Percentiles rank a stretch among this genome's conserved stretches.
Conservation (phyloP, 2,329 filamentous ascomycete genomes). For the Penicillium sp. region DNA sequence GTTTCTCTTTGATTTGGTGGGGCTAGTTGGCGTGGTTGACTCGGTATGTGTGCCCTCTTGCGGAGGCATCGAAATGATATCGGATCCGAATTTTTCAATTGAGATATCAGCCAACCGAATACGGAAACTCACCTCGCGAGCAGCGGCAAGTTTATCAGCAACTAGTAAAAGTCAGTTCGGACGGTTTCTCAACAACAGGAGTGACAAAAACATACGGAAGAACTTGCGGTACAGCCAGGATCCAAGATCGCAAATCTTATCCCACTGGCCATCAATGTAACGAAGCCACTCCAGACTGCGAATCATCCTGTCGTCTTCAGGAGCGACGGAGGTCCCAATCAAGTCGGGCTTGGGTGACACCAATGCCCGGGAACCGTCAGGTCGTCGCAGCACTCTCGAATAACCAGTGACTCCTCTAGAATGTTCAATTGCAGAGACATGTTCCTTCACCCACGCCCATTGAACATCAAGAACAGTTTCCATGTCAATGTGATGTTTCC, state of each 20-base stretch:
- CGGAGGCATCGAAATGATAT: constrained; percentile 29
- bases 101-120: constrained; percentile 53
- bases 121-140: constrained; percentile 53
- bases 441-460: constrained; percentile 47
- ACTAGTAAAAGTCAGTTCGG: constrained; percentile 24
- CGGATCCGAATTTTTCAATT: constrained; percentile 41
- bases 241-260: constrained; percentile 66
- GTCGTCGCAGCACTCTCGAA: constrained; percentile 52
- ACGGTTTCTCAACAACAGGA: constrained; percentile 13
- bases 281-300: constrained; percentile 82
- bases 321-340: constrained; percentile 61
- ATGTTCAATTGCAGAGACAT: constrained; percentile 37
- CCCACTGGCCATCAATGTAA: constrained; percentile 70
- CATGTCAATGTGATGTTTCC: constrained; percentile 70
- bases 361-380: constrained; percentile 52
- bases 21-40: constrained; percentile 33
- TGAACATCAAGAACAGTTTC: constrained; percentile 72
- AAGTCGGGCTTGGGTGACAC: constrained; percentile 70
- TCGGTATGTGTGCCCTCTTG: constrained; percentile 28
- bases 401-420: constrained; percentile 32
- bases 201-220: constrained; percentile 63
- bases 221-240: constrained; percentile 78
- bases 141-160: constrained; percentile 52
- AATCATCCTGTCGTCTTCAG: constrained; percentile 70
- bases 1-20: constrained; percentile 32